Evolutionary conservation across 805 yeast genomes (phyloP), one percentile per base, ranked within the genome.

Genomic region (Sugiyamaella valdiviana): DNA sequence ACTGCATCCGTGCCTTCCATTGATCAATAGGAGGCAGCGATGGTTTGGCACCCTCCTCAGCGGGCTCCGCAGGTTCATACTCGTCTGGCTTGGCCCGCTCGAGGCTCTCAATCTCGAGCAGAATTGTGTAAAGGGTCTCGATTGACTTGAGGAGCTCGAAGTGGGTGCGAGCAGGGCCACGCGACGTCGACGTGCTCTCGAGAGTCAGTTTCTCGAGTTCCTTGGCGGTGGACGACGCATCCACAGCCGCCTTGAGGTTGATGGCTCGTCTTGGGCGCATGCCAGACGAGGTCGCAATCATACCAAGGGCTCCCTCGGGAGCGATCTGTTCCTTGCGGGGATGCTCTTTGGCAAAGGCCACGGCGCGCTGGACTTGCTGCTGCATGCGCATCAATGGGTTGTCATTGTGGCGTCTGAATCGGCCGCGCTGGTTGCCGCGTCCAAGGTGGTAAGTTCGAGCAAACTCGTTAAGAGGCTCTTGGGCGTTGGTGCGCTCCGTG

Each of bases 361-460:
- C 97, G 14, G 98, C 98, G 61, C 85, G 87, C 62, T 89, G 95
- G 46, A 91, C 96, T 71, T 91, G 98, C 65, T 89, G 96, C 70
- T 91, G 97, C 96, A 93, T 87, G 74, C 97, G 82, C 72, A 87
- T 96, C 60, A 90, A 75, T 1, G 96, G 96, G 55, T 88, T 81
- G 66, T 87, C 95, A 36, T 63, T 61, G 43, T 58, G 61, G 36
- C 59, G 54, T 36, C 65, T 49, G 47, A 59, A 59, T 36, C 70
- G 57, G 41, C 68, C 59, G 49, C 86, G 72, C 67, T 93, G 79
- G 67, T 87, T 95, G 45, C 96, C 95, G 50, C 95, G 83, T 64
- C 85, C 95, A 61, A 87, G 93, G 63, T 89, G 71, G 61, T 90
- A 90, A 10, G 95, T 93, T 63, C 86, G 86, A 5, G 96, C 96